Percentiles rank a stretch among this genome's conserved stretches.
These are phyloP conservation scores for Apiotrichum laibachii DNA, from an alignment of 1,284 basidiomycete genomes.

Conservation along the genomic window DNA sequence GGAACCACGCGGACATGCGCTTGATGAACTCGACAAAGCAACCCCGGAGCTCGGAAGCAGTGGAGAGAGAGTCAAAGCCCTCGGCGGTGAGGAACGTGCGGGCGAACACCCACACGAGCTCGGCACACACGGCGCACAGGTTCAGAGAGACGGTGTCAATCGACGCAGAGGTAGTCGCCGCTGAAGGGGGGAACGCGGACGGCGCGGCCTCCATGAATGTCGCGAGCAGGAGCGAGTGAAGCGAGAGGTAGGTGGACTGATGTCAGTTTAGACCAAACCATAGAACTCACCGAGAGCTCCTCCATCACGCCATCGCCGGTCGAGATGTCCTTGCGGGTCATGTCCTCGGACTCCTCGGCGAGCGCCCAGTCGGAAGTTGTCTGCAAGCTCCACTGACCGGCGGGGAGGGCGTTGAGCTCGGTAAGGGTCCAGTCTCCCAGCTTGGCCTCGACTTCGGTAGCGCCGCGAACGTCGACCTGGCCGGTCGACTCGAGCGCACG, in stretches of 20 bases:
- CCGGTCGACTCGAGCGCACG: conserved; percentile 20
- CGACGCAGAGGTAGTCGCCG: conserved; percentile 12
- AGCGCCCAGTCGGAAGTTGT: conserved; percentile 11
- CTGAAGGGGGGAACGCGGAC: conserved; percentile 64
- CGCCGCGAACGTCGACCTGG: not conserved
- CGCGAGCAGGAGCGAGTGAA: conserved; percentile 72
- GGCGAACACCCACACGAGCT: conserved; percentile 68
- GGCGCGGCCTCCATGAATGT: conserved; percentile 83
- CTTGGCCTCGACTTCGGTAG: not conserved
- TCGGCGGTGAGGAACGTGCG: conserved; percentile 53
- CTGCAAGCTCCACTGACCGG: conserved; percentile 16
- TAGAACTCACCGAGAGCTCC: conserved; percentile 26
- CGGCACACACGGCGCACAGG: conserved; percentile 62
- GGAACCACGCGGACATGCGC: conserved; percentile 74
- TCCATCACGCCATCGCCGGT: conserved; percentile 20
- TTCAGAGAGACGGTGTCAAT: conserved; percentile 57
- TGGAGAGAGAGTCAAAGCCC: not conserved
- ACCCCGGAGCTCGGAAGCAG: conserved; percentile 21
- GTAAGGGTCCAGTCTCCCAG: conserved; percentile 12
- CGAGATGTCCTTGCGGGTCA: not conserved
- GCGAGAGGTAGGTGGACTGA: conserved; percentile 53
- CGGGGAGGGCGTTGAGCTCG: conserved; percentile 11
- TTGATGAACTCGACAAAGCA: conserved; percentile 37
- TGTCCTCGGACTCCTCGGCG: conserved; percentile 2
- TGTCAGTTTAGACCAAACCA: not conserved